Evolutionary conservation across 495 filamentous ascomycete species (phyloP).

Genomic region (Annulohypoxylon moriforme): DNA sequence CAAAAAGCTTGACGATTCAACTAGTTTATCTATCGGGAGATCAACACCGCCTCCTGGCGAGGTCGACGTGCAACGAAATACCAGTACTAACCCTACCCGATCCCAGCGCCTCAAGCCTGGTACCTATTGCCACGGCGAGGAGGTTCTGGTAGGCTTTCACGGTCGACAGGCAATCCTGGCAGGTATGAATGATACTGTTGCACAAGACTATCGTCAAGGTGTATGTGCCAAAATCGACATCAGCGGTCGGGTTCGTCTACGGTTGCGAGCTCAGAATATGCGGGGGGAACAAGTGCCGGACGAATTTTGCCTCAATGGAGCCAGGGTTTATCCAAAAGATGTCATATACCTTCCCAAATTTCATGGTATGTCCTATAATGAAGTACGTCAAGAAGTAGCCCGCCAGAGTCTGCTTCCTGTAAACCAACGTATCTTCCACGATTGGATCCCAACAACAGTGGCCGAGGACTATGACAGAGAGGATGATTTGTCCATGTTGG

Average conservation of each 20-base stretch:
- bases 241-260: slow-evolving; percentile 16
- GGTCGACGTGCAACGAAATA: neutral
- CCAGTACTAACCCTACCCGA: neutral
- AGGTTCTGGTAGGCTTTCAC: slow-evolving; percentile 18
- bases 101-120: slow-evolving; percentile 12
- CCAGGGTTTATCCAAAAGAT: slow-evolving; percentile 9
- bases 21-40: neutral
- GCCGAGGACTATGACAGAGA: neutral
- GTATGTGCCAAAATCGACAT: slow-evolving; percentile 20
- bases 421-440: neutral
- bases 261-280: slow-evolving; percentile 24
- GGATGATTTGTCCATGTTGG: neutral
- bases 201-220: slow-evolving; percentile 21
- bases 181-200: slow-evolving; percentile 11
- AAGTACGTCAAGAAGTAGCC: slow-evolving; percentile 15
- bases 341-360: slow-evolving; percentile 18
- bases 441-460: slow-evolving; percentile 1
- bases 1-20: neutral
- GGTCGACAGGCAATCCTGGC: slow-evolving; percentile 2
- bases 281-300: slow-evolving; percentile 11
- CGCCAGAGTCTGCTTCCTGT: slow-evolving; percentile 19
- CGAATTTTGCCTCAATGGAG: slow-evolving; percentile 15
- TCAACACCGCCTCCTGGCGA: neutral
- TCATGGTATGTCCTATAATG: slow-evolving; percentile 22
- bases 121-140: slow-evolving; percentile 18